A percentile compares a stretch with the other conserved stretches of the same genome.
Evolutionary conservation across 129 eudicot genomes (phyloP).

Genomic region (Artemisia tridentata): DNA sequence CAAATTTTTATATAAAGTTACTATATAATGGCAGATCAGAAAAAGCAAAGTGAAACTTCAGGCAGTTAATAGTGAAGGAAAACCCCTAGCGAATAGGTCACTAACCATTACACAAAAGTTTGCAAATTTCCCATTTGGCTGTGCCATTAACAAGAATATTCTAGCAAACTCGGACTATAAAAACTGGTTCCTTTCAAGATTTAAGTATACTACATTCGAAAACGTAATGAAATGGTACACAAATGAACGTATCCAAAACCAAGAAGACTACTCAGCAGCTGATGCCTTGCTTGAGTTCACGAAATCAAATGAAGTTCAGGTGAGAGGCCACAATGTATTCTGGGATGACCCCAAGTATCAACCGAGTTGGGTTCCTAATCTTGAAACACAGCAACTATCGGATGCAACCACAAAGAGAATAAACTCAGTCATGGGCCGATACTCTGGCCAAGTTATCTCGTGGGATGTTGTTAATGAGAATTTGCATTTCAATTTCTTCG

Average conservation of each 20-base stretch:
- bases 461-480: constrained; percentile 91
- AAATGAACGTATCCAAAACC: constrained; percentile 33
- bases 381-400: constrained; percentile 21
- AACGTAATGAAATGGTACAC: constrained; percentile 68
- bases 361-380: constrained; percentile 49
- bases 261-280: constrained; percentile 33
- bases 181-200: constrained; percentile 63
- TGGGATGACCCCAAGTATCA: constrained; percentile 58
- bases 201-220: constrained; percentile 51
- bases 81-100: constrained; percentile 36
- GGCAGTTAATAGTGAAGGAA: constrained; percentile 38
- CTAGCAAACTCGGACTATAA: constrained; percentile 45
- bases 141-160: constrained; percentile 52
- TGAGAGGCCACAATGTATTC: constrained; percentile 72
- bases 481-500: constrained; percentile 54
- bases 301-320: constrained; percentile 32
- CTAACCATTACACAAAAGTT: constrained; percentile 33
- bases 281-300: constrained; percentile 48
- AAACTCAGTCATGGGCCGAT: constrained; percentile 39
- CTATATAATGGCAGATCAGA: constrained; percentile 29
- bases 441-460: constrained; percentile 43
- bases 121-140: constrained; percentile 53
- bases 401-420: constrained; percentile 38
- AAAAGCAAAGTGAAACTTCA: constrained; percentile 52
- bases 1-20: not conserved